Base-by-base conservation (phyloP, 306 rosid genomes). In the Hylodesmum podocarpum region DNA sequence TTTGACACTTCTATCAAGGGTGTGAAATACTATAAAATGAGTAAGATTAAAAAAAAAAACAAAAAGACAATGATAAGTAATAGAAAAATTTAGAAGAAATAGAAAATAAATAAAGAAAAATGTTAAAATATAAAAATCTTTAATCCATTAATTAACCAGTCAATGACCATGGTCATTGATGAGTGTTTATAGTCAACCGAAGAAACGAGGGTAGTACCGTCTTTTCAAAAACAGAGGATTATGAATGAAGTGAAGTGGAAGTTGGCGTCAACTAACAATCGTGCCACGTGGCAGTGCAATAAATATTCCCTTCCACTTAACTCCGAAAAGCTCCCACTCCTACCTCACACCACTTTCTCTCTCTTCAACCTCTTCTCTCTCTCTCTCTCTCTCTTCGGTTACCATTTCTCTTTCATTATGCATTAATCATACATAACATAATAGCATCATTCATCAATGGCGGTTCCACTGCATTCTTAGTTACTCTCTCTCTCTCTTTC, bases 231-330 rank as follows among this genome's bases (percentile, higher is more conserved):
- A 8, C 36, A 33, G 34, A 65, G 39, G n/a, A n/a, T n/a, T n/a
- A 43, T 44, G 29, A 78, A 78, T 78, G 41, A 77, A 70, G 64
- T 80, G 76, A 73, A 80, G 72, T 64, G 78, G 79, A 77, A 25
- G 85, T 81, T 81, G 78, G 74, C 80, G 31, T 62, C 78, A 81
- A 81, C 85, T 34, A 82, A 81, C 85, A 28, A 57, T 36, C 74
- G 46, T 19, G 55, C 78, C 81, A 76, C 78, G 78, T 70, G 85
- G 81, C 54, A 62, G 15, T 13, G n/a, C 74, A 81, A 76, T 81
- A 81, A 81, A 81, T 76, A 62, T 47, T 47, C 54, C 21, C 41
- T 6, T 28, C 8, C 66, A 8, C 13, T 66, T 57, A 54, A 77
- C 81, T 66, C 81, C 76, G 41, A 46, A 47, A 74, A 73, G 57